Evolutionary conservation across 495 filamentous ascomycete species (phyloP).

Genomic region (Aspergillus biplanus): DNA sequence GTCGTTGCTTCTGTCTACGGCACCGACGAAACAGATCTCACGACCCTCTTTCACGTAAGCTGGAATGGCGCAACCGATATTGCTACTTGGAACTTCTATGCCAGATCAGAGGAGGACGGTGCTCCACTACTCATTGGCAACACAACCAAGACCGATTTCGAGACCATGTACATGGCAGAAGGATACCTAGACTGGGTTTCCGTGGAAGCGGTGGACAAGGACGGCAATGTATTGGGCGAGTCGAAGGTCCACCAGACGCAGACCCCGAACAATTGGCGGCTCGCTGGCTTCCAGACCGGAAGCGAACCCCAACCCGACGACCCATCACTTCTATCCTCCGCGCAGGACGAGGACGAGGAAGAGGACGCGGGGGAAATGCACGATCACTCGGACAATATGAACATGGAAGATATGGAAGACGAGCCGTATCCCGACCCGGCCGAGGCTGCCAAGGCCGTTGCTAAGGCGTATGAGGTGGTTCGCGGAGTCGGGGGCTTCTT

Average conservation of each 20-base stretch:
- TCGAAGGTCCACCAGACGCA: constrained; percentile 34
- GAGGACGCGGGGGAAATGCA: constrained; percentile 15
- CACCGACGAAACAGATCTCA: constrained; percentile 35
- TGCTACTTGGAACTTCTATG: constrained; percentile 45
- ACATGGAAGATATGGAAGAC: constrained; percentile 18
- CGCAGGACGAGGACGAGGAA: constrained; percentile 24
- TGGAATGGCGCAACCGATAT: constrained; percentile 56
- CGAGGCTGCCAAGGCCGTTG: constrained; percentile 37
- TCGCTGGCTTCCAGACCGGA: constrained; percentile 37
- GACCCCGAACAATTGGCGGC: constrained; percentile 39
- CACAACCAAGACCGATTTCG: constrained; percentile 44
- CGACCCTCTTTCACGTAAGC: constrained; percentile 48
- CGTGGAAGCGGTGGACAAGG: constrained; percentile 40
- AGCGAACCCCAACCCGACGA: constrained; percentile 34
- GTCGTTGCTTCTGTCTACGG: constrained; percentile 43
- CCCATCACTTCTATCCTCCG: constrained; percentile 33
- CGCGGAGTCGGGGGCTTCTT: constrained; percentile 38
- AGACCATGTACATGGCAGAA: constrained; percentile 48
- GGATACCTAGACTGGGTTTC: constrained; percentile 46
- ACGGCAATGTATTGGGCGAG: constrained; percentile 36
- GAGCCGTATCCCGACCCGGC: constrained; percentile 31
- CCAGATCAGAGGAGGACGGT: constrained; percentile 30
- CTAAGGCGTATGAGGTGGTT: constrained; percentile 42
- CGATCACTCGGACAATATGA: background rate
- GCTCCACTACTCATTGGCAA: constrained; percentile 37